These are phyloP conservation scores for Cruciata laevipes DNA, from an alignment of 257 asterid species.

Conservation along the genomic window DNA sequence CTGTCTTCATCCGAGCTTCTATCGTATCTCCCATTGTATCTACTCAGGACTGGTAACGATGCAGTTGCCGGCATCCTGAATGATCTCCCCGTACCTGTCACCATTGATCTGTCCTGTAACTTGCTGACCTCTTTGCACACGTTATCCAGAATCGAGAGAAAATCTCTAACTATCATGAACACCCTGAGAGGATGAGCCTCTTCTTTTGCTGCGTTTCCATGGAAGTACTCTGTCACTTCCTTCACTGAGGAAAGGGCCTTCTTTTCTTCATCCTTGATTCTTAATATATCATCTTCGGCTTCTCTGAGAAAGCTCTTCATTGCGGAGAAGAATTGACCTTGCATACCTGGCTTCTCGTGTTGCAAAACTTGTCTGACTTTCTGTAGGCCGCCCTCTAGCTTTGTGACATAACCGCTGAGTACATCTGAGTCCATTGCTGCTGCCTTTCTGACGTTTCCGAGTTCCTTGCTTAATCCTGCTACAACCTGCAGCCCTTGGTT, in stretches of 20 bases:
- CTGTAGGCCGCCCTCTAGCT: constrained; percentile 80
- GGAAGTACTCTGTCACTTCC: constrained; percentile 84
- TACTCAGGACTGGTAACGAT: constrained; percentile 56
- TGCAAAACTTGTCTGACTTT: constrained; percentile 57
- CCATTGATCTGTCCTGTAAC: constrained; percentile 64
- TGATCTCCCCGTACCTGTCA: constrained; percentile 64
- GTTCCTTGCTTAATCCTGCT: constrained; percentile 75
- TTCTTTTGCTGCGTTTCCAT: constrained; percentile 89
- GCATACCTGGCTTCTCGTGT: constrained; percentile 40
- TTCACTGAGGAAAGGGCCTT: constrained; percentile 55
- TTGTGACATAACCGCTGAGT: constrained; percentile 68
- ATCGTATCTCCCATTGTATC: constrained; percentile 43
- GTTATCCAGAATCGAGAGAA: constrained; percentile 62
- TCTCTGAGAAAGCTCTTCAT: constrained; percentile 62
- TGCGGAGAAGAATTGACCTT: constrained; percentile 59
- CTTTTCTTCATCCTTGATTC: constrained; percentile 58
- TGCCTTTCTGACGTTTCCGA: constrained; percentile 62
- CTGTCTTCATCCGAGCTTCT: constrained; percentile 43
- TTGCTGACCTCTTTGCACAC: constrained; percentile 88
- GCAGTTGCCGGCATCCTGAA: constrained; percentile 67
- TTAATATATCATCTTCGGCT: constrained; percentile 53
- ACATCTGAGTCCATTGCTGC: constrained; percentile 99
- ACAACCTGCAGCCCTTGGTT: constrained; percentile 75
- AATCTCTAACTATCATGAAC: constrained; percentile 82
- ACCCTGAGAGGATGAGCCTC: constrained; percentile 92